phyloP scores from a whole-genome alignment of 306 rosid species.

The Vigna reflexopilosa region DNA sequence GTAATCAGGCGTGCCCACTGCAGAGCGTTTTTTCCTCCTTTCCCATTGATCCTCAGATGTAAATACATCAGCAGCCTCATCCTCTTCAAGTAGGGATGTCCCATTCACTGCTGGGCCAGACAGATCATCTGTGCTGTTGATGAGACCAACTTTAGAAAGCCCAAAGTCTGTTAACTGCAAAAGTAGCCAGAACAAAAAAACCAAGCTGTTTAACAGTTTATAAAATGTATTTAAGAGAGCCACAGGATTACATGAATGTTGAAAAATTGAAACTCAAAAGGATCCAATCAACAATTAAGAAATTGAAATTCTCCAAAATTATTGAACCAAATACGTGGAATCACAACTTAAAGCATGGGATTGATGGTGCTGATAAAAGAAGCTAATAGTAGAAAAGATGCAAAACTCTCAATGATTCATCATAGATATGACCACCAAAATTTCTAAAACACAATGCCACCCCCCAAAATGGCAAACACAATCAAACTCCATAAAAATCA shows the following conservation, averaged over 20 bases:
- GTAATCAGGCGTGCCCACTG: slow-evolving; percentile 99
- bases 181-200: slow-evolving; percentile 27
- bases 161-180: slow-evolving; percentile 97
- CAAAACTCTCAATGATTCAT: neutral
- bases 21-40: slow-evolving; percentile 89
- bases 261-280: slow-evolving; percentile 32
- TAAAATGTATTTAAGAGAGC: slow-evolving; percentile 13
- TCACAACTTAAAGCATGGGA: neutral
- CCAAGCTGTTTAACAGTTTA: slow-evolving; percentile 6
- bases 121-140: slow-evolving; percentile 98
- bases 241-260: neutral
- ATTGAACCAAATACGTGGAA: neutral
- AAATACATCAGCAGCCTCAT: slow-evolving; percentile 65
- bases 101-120: slow-evolving; percentile 94
- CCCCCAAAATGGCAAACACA: slow-evolving; percentile 23
- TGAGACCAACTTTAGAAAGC: slow-evolving; percentile 98
- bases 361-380: slow-evolving; percentile 3
- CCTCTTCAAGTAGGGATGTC: slow-evolving; percentile 76
- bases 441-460: neutral
- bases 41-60: slow-evolving; percentile 84
- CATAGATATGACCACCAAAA: neutral
- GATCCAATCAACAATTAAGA: slow-evolving; percentile 7
- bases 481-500: slow-evolving; percentile 15
- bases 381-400: slow-evolving; percentile 10
- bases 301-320: neutral